Evolutionary conservation across 345 rosid species (phyloP), one percentile per base, ranked within the genome.

Genomic region (Hevea brasiliensis): DNA sequence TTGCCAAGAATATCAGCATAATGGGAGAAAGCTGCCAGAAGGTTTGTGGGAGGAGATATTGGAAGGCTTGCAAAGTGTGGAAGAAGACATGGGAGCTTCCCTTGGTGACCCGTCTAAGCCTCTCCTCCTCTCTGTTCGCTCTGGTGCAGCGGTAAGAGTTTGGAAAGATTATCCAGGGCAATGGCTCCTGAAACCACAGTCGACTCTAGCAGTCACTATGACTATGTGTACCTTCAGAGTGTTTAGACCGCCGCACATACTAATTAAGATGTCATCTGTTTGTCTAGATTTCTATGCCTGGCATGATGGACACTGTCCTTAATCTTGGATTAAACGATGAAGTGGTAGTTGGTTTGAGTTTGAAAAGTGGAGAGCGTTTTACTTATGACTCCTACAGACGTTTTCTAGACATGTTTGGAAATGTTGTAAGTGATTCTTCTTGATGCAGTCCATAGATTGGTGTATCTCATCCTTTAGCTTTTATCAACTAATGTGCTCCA

Each of bases 231-330:
- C 47, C n/a, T n/a, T 1, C 4, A 13, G 5, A 23, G 9, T 41
- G 17, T 23, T 20, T 24, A 45, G 27, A 61, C 9, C 6, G 4
- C 17, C 23, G 12, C 8, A 23, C 23, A 13, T 56, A 6, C 41
- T 45, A 7, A 68, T 63, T 73, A 29, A 60, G 26, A 21, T 47
- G 45, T 58, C 61, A 15, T 71, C 14, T 42, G 41, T 61, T 9
- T 74, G 51, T 78, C 41, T 72, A 94, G 97, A 86, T 94, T 12
- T 94, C 97, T 24, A 94, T 92, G 97, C 98, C 97, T 37, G 98
- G 98, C 41, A 94, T 94, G 98, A 94, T 94, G 98, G 98, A 94
- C 81, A 94, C 97, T n/a, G 93, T 94, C 71, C 98, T 94, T 61
- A 94, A 94, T 84, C 92, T 94, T 42, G 98, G 98, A 45, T 81